Evolutionary conservation across 352 stramenopile species (phyloP).

Genomic region (Phytopythium aichiense): DNA sequence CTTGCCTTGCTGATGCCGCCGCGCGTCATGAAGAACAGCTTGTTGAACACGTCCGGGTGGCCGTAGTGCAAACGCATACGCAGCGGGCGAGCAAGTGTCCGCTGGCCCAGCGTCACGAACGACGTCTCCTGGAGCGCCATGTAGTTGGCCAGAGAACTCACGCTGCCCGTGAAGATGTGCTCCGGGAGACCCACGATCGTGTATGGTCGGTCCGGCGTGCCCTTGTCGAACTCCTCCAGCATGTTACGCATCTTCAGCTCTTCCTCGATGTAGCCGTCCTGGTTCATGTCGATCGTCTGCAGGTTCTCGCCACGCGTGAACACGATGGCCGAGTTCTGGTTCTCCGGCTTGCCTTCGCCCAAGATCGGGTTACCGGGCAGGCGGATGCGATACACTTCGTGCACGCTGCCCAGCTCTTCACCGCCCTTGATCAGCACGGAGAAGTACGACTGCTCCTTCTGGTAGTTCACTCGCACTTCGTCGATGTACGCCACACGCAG

Average conservation of each 20-base stretch:
- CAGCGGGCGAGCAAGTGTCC: conserved; percentile 94
- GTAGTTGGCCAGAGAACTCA: conserved; percentile 98
- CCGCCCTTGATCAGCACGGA: conserved; percentile 96
- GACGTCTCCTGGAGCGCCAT: conserved; percentile 99
- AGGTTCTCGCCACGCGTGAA: conserved; percentile 97
- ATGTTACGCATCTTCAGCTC: conserved; percentile 98
- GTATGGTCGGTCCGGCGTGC: conserved; percentile 70
- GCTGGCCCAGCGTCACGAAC: conserved; percentile 98
- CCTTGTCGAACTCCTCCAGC: conserved; percentile 96
- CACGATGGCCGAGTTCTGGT: conserved; percentile 99
- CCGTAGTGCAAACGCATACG: conserved; percentile 98
- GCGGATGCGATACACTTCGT: conserved; percentile 97
- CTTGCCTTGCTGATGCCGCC: conserved; percentile 98
- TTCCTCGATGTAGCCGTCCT: conserved; percentile 99
- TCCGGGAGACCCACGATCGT: conserved; percentile 98
- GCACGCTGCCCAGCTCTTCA: conserved; percentile 51
- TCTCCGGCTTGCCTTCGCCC: conserved; percentile 99
- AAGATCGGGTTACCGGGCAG: conserved; percentile 98
- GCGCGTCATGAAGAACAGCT: conserved; percentile 98
- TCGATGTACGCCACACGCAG: conserved; percentile 99
- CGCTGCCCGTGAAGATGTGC: conserved; percentile 99
- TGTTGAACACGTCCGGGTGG: conserved; percentile 99
- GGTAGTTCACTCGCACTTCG: conserved; percentile 94
- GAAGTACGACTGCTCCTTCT: conserved; percentile 95
- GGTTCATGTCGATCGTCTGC: conserved; percentile 99